phyloP scores from a whole-genome alignment of 345 rosid genomes.

The Rhodomyrtus tomentosa region DNA sequence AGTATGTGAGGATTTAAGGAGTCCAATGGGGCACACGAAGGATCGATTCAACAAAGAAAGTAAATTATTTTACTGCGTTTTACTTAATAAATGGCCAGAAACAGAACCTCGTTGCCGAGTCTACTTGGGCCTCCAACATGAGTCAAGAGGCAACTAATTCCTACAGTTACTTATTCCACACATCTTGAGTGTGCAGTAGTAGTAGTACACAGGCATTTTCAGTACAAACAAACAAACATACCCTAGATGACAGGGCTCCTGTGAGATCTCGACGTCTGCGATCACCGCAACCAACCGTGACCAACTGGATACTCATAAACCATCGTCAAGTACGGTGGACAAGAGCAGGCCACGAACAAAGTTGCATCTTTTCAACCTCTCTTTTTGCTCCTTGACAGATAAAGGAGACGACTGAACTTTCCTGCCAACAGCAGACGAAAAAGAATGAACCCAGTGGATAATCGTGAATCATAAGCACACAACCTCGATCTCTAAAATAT shows the following conservation, averaged over 20 bases:
- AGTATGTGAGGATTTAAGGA: background rate
- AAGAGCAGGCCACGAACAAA: conserved; percentile 62
- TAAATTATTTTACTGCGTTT: background rate
- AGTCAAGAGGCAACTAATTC: conserved; percentile 8
- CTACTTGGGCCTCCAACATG: conserved; percentile 10
- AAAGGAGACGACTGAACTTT: conserved; percentile 31
- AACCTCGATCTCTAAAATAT: background rate
- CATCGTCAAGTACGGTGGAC: conserved; percentile 54
- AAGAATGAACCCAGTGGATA: background rate
- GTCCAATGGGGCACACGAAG: background rate
- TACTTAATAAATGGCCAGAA: conserved; percentile 15
- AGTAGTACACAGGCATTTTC: conserved; percentile 12
- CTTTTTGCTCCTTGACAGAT: conserved; percentile 66
- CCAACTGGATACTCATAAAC: conserved; percentile 28
- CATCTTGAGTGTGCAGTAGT: background rate
- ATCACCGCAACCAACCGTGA: background rate
- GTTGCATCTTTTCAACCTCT: conserved; percentile 55
- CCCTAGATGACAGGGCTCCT: conserved; percentile 7
- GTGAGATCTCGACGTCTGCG: background rate
- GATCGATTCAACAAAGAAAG: background rate
- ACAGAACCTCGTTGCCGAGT: background rate
- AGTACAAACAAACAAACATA: background rate
- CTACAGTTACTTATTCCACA: conserved; percentile 32
- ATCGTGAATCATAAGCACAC: background rate
- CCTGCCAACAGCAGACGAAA: conserved; percentile 16